These are phyloP conservation scores for Termitomyces sp. DNA, from an alignment of 768 basidiomycete species.

Conservation along the genomic window DNA sequence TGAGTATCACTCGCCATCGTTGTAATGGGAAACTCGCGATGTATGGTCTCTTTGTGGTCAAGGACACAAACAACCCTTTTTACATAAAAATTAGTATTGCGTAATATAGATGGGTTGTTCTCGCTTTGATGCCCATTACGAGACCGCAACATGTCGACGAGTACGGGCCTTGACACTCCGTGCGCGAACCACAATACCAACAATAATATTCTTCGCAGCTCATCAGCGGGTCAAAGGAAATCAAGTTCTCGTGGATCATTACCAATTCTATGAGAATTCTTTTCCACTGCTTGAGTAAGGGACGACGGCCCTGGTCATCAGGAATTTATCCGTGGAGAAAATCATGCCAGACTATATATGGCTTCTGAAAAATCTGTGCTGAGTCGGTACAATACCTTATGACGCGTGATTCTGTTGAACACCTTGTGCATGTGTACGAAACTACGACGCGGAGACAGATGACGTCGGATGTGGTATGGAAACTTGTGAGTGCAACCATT, in stretches of 20 bases:
- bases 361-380: neutral
- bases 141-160: neutral
- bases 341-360: neutral
- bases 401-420: no score
- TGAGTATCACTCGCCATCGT: neutral
- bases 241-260: neutral
- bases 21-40: neutral
- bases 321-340: neutral
- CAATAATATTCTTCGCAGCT: neutral
- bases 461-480: neutral
- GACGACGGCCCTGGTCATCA: neutral
- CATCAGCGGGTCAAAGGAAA: neutral
- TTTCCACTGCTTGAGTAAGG: neutral
- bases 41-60: no score
- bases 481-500: slow-evolving; percentile 5
- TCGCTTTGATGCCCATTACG: neutral
- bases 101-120: neutral
- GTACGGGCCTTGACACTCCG: neutral
- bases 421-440: no score
- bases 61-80: no score
- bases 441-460: no score
- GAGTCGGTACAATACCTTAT: no score
- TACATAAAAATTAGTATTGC: neutral
- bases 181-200: neutral
- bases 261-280: neutral